A percentile compares a stretch with the other conserved stretches of the same genome.
phyloP scores from a whole-genome alignment of 345 rosid species.

The Lagerstroemia speciosa region DNA sequence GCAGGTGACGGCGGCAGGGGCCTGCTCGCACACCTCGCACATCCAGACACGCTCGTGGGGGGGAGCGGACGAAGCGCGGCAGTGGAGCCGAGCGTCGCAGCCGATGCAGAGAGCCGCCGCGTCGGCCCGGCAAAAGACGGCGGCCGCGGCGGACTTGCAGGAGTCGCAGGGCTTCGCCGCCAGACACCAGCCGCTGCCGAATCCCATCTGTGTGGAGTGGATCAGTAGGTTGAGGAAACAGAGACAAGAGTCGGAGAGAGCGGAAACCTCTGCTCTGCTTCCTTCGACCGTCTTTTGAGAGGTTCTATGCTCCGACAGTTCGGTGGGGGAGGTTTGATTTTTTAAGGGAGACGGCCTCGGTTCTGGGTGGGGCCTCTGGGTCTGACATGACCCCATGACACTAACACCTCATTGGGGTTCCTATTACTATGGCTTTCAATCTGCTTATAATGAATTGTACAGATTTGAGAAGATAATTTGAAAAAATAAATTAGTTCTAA shows the following conservation, averaged over 20 bases:
- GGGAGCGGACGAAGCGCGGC: slow-evolving; percentile 16
- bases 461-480: too few relatives aligned
- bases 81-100: slow-evolving; percentile 66
- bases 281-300: background rate
- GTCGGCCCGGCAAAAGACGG: slow-evolving; percentile 61
- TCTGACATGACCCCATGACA: background rate
- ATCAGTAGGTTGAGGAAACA: background rate
- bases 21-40: slow-evolving; percentile 92
- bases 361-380: background rate
- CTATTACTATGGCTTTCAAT: too few relatives aligned
- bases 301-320: background rate
- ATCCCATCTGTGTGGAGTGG: slow-evolving; percentile 13
- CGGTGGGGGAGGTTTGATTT: background rate
- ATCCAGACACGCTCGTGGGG: slow-evolving; percentile 69
- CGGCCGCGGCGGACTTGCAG: slow-evolving; percentile 63
- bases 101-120: slow-evolving; percentile 54
- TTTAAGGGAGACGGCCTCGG: slow-evolving; percentile 1
- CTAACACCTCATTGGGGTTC: background rate
- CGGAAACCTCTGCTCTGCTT: background rate
- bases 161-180: slow-evolving; percentile 66
- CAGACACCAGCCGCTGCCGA: slow-evolving; percentile 44
- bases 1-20: slow-evolving; percentile 90
- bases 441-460: too few relatives aligned
- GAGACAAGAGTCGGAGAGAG: background rate
- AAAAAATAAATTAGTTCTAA: too few relatives aligned